phyloP scores from a whole-genome alignment of 2,329 filamentous ascomycete species.

The Paraconiothyrium brasiliense region DNA sequence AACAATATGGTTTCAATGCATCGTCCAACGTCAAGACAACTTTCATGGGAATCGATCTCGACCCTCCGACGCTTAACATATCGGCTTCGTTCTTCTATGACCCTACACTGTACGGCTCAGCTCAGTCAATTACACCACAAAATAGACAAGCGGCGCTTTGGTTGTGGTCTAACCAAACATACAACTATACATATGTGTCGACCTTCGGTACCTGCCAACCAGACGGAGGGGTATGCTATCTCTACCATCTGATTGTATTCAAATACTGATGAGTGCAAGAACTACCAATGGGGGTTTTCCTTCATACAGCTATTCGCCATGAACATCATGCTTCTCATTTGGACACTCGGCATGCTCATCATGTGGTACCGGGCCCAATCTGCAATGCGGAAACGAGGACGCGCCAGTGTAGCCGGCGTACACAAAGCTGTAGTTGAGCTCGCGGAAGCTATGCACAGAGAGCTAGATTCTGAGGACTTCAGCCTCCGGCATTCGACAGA shows the following conservation, averaged over 20 bases:
- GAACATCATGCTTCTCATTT: conserved; percentile 24
- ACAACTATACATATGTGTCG: conserved; percentile 10
- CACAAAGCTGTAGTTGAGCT: conserved; percentile 35
- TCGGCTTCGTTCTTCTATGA: neutral
- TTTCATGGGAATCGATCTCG: neutral
- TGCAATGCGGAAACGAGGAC: conserved; percentile 18
- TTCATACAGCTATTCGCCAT: conserved; percentile 31
- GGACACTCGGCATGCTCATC: conserved; percentile 27
- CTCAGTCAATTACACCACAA: no score
- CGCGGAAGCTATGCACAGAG: conserved; percentile 26
- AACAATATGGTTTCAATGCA: neutral
- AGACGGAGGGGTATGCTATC: neutral
- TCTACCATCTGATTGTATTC: neutral
- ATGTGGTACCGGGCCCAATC: conserved; percentile 26
- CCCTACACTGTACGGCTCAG: neutral
- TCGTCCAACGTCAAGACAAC: neutral
- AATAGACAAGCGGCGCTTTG: conserved; percentile 7
- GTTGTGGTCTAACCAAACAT: conserved; percentile 15
- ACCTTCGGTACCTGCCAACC: conserved; percentile 25
- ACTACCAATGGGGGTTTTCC: conserved; percentile 38
- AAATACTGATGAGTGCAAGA: conserved; percentile 8
- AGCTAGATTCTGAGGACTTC: neutral
- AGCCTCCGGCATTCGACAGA: neutral
- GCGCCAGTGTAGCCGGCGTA: conserved; percentile 24
- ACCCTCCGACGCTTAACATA: neutral